Percentiles rank a stretch among this genome's conserved stretches.
These are phyloP conservation scores for Boehmeria nivea DNA, from an alignment of 306 rosid species.

Conservation along the genomic window DNA sequence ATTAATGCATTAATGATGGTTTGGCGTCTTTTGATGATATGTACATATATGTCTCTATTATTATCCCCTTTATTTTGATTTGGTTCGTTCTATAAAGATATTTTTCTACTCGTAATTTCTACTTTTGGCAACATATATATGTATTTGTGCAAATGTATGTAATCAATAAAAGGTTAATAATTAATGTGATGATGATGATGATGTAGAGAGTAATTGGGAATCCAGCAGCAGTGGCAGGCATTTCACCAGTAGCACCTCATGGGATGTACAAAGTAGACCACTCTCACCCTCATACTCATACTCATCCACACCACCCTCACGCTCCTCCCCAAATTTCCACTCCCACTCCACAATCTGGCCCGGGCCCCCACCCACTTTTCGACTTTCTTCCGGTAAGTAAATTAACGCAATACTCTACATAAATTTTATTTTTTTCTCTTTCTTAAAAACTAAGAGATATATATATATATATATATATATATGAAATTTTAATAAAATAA, in stretches of 20 bases:
- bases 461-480: no score
- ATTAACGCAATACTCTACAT: not conserved
- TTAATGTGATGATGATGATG: not conserved
- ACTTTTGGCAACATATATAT: not conserved
- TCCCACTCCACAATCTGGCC: constrained; percentile 27
- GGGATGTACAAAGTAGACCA: constrained; percentile 56
- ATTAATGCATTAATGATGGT: no score
- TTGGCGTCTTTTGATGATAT: no score
- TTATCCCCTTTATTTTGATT: no score
- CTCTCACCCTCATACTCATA: no score
- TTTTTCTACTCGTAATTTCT: no score
- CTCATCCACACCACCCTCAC: not conserved
- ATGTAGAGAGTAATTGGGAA: constrained; percentile 49
- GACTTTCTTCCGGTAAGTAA: constrained; percentile 66
- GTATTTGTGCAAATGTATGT: not conserved
- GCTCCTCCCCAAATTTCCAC: not conserved
- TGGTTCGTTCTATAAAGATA: no score
- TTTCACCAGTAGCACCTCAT: constrained; percentile 52
- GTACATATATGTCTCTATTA: no score
- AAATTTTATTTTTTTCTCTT: not conserved
- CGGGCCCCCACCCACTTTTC: constrained; percentile 30
- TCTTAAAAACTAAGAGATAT: no score
- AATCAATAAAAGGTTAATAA: no score
- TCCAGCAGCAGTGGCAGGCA: constrained; percentile 47
- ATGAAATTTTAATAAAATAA: no score